Evolutionary conservation across 495 filamentous ascomycete species (phyloP).

Genomic region (Aspergillus biplanus): DNA sequence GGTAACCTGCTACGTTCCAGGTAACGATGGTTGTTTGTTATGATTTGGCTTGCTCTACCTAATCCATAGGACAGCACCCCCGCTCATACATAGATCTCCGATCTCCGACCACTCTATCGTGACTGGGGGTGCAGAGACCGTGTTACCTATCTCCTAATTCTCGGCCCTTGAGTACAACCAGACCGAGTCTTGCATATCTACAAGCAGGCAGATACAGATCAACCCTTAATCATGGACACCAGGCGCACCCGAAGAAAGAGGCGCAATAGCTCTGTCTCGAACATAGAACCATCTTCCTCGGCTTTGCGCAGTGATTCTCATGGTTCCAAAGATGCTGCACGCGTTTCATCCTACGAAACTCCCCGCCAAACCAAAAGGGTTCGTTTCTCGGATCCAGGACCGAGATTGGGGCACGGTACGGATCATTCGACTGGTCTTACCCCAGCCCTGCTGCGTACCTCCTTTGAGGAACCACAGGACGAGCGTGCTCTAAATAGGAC

Average conservation of each 20-base stretch:
- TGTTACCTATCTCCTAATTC: constrained; percentile 8
- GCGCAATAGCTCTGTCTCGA: constrained; percentile 32
- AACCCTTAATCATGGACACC: constrained; percentile 33
- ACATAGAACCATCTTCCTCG: constrained; percentile 23
- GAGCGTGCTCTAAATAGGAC: constrained; percentile 33
- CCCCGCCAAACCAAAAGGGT: constrained; percentile 61
- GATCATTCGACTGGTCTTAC: constrained; percentile 66
- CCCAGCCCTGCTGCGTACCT: constrained; percentile 64
- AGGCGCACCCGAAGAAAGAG: constrained; percentile 37
- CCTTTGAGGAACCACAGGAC: constrained; percentile 36
- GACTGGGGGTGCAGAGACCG: background rate
- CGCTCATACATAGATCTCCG: constrained; percentile 2
- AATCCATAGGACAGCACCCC: background rate
- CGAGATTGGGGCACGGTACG: constrained; percentile 36
- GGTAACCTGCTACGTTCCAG: constrained; percentile 5
- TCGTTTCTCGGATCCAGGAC: constrained; percentile 74
- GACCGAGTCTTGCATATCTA: background rate
- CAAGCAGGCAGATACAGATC: constrained; percentile 4
- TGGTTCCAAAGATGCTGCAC: background rate
- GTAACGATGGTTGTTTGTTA: constrained; percentile 11
- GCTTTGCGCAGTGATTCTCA: constrained; percentile 21
- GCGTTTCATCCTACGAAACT: constrained; percentile 23
- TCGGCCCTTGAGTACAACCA: background rate
- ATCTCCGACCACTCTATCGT: constrained; percentile 5
- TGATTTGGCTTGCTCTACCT: constrained; percentile 14